Percentiles rank a stretch among this genome's conserved stretches.
Evolutionary conservation across 2,329 filamentous ascomycete genomes (phyloP).

Genomic region (Aphanoascus verrucosus): DNA sequence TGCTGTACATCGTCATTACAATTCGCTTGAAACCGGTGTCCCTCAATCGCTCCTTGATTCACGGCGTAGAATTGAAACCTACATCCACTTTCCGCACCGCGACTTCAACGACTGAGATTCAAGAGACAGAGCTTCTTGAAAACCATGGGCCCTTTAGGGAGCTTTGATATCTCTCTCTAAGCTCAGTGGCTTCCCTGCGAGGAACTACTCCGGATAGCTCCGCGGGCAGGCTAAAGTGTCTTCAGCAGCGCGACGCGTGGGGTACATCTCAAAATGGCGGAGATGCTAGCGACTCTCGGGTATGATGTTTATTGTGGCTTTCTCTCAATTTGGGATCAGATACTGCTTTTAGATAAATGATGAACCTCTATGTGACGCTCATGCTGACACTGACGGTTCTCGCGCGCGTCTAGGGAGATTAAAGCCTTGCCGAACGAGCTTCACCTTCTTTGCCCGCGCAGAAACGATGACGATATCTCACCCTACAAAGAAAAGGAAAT

Average conservation of each 20-base stretch:
- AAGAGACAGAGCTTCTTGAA: neutral
- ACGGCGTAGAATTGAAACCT: neutral
- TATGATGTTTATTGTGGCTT: constrained; percentile 15
- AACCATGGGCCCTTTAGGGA: constrained; percentile 6
- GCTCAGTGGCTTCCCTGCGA: neutral
- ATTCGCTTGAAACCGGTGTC: neutral
- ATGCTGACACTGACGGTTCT: constrained; percentile 7
- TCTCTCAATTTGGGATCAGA: neutral
- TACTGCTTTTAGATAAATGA: neutral
- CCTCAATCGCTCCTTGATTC: neutral
- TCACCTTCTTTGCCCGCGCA: constrained; percentile 60
- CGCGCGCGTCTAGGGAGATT: constrained; percentile 28
- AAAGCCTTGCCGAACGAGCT: constrained; percentile 36
- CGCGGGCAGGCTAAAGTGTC: neutral
- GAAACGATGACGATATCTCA: constrained; percentile 51
- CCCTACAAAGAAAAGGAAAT: constrained; percentile 48
- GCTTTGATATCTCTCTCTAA: neutral
- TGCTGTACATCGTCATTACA: neutral
- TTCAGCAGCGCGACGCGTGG: neutral
- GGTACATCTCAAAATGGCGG: constrained; percentile 19
- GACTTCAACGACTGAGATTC: neutral
- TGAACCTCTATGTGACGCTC: neutral
- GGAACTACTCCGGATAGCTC: neutral
- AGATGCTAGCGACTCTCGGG: constrained; percentile 35
- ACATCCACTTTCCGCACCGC: neutral